Evolutionary conservation across 2,329 filamentous ascomycete genomes (phyloP), one percentile per base, ranked within the genome.

Genomic region (Ophiostoma sp.): DNA sequence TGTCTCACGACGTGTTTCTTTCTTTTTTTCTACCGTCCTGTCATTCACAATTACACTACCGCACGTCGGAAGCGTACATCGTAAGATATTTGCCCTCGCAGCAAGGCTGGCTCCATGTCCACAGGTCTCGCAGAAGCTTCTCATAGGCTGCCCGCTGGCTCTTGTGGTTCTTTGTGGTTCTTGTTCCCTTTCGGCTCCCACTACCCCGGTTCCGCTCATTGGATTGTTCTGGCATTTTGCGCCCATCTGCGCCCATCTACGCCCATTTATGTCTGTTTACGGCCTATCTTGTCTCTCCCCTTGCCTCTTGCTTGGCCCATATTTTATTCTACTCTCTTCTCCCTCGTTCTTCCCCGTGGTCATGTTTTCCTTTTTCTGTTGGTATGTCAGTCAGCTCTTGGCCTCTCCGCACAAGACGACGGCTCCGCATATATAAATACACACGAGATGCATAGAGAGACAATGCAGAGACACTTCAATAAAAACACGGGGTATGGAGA

Each of bases 401-500:
- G 61, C 36, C 64, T 69, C 64, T 50, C 64, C 64, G 42, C 28
- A 52, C 22, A 52, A 33, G 64, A 36, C 28, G 45, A 69, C 45
- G 66, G 66, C 42, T 69, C 45, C 45, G 66, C 45, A 69, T 33
- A 17, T 69, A 17, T 3, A 55, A 69, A 55, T 69, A 17, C 39
- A 63, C 36, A 22, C 15, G 2, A 19, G 33, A 15, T 50, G 12
- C 22, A 72, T 2, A 22, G 28, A 52, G 15, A 39, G 36, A 42
- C 28, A 39, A 52, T 50, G 42, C 17, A 64, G 17, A 42, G n/a
- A n/a, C n/a, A n/a, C n/a, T n/a, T n/a, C n/a, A 70, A n/a, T 12
- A 45, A 39, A 45, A 57, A 31, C 50, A 68, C 50, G 64, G 42
- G 25, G 42, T 50, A 66, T 63, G 59, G 31, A 63, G 55, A 70